Percentiles rank a stretch among this genome's conserved stretches.
These are phyloP conservation scores for Coemansia interrupta DNA, from an alignment of 192 early-diverging fungal genomes.

Conservation along the genomic window DNA sequence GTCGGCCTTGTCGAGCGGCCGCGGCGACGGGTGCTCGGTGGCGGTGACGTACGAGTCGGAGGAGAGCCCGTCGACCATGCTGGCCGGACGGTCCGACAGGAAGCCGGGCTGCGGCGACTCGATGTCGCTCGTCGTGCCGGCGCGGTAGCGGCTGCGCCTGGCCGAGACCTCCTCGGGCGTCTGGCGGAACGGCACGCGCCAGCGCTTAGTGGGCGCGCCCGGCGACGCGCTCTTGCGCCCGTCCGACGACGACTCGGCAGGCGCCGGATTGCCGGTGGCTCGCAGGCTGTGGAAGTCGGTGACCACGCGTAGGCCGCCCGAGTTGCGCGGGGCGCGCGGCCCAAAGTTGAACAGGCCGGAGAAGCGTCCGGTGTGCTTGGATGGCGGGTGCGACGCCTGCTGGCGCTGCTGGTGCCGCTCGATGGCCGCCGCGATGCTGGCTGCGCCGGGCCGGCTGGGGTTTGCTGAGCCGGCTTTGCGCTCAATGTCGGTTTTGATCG, in stretches of 20 bases:
- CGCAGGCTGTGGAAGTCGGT: constrained; percentile 39
- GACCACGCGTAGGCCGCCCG: constrained; percentile 29
- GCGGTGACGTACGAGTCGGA: not conserved
- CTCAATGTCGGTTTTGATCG: constrained; percentile 48
- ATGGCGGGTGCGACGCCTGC: constrained; percentile 14
- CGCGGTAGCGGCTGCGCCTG: constrained; percentile 39
- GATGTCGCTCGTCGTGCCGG: constrained; percentile 52
- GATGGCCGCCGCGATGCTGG: constrained; percentile 43
- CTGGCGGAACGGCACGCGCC: constrained; percentile 47
- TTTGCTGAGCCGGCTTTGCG: constrained; percentile 16
- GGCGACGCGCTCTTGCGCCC: constrained; percentile 41
- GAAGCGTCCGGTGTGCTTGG: constrained; percentile 26
- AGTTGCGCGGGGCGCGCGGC: constrained; percentile 14
- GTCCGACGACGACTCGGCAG: constrained; percentile 13
- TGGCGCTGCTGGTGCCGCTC: constrained; percentile 47
- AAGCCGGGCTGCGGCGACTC: constrained; percentile 30
- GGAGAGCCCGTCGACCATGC: constrained; percentile 30
- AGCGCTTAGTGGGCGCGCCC: constrained; percentile 27
- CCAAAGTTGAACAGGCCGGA: constrained; percentile 52
- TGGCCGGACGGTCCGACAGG: constrained; percentile 21
- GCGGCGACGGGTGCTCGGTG: constrained; percentile 15
- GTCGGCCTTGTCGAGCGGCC: constrained; percentile 19
- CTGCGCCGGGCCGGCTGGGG: constrained; percentile 7
- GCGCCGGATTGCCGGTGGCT: not conserved
- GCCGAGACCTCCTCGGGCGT: not conserved